Conservation (phyloP, 2,329 filamentous ascomycete genomes). For the Chaetomiaceae sp. region DNA sequence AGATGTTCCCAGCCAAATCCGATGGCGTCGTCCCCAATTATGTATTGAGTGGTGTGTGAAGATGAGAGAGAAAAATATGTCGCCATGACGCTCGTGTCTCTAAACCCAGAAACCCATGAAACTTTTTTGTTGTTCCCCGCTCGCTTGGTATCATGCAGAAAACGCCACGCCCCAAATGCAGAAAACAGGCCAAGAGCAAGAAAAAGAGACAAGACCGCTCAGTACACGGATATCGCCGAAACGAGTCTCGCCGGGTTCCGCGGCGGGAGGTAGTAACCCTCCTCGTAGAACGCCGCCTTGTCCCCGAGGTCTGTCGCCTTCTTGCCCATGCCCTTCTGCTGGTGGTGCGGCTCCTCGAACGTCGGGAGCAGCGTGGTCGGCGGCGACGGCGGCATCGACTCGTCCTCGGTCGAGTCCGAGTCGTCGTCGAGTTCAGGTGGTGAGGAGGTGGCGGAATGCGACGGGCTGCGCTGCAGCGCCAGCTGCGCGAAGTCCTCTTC, state of each 20-base stretch:
- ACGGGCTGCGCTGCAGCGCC: constrained; percentile 61
- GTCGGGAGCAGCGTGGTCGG: constrained; percentile 50
- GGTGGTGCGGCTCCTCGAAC: constrained; percentile 58
- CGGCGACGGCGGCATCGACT: constrained; percentile 66
- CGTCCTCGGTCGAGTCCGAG: constrained; percentile 65
- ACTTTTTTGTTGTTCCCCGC: constrained; percentile 8
- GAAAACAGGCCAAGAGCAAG: constrained; percentile 13
- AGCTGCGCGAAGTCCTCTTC: constrained; percentile 62
- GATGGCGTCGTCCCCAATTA: constrained; percentile 1
- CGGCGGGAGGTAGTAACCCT: constrained; percentile 49
- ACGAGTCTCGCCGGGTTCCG: constrained; percentile 46
- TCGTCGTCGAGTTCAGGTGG: constrained; percentile 67
- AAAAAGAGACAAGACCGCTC: constrained; percentile 17
- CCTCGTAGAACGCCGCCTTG: constrained; percentile 42
- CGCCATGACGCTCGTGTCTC: constrained; percentile 11
- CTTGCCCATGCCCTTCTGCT: constrained; percentile 37
- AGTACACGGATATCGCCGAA: constrained; percentile 53
- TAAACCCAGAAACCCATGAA: not conserved
- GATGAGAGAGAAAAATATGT: not conserved
- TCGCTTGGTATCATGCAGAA: constrained; percentile 23
- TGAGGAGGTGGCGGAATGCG: constrained; percentile 59
- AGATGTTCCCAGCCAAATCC: not conserved
- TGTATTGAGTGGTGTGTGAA: constrained; percentile 15
- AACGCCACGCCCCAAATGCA: constrained; percentile 29
- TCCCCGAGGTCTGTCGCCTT: constrained; percentile 30